Conservation (phyloP, 495 filamentous ascomycete genomes). For the Trichoderma asperelloides region DNA sequence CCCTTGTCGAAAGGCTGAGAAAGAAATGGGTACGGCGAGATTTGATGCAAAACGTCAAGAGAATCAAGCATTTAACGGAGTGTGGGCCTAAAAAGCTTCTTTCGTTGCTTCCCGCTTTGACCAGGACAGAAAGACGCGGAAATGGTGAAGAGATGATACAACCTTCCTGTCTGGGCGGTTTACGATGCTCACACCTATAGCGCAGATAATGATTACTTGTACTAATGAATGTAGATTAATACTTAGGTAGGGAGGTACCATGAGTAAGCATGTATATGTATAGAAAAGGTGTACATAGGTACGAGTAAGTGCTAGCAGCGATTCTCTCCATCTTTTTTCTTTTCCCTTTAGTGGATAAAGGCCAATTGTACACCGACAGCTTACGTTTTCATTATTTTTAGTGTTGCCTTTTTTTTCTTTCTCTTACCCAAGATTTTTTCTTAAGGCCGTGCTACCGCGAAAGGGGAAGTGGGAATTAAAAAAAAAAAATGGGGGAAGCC, state of each 20-base stretch:
- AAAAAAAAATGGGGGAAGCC: neutral
- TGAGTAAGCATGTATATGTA: neutral
- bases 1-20: neutral
- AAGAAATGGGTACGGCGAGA: neutral
- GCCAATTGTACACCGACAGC: too few species aligned
- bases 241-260: neutral
- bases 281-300: neutral
- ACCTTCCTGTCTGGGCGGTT: neutral
- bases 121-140: neutral
- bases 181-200: neutral
- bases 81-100: neutral
- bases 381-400: too few species aligned
- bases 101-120: neutral
- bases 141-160: neutral
- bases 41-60: neutral
- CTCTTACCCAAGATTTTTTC: neutral
- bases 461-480: neutral
- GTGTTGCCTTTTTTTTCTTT: neutral
- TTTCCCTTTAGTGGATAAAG: neutral
- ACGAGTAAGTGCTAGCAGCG: too few species aligned
- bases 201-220: neutral
- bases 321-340: neutral
- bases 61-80: neutral
- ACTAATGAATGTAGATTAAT: neutral
- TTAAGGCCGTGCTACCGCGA: neutral